Base-by-base conservation (phyloP, 805 yeast genomes). In the Cyberlindnera mississippiensis region DNA sequence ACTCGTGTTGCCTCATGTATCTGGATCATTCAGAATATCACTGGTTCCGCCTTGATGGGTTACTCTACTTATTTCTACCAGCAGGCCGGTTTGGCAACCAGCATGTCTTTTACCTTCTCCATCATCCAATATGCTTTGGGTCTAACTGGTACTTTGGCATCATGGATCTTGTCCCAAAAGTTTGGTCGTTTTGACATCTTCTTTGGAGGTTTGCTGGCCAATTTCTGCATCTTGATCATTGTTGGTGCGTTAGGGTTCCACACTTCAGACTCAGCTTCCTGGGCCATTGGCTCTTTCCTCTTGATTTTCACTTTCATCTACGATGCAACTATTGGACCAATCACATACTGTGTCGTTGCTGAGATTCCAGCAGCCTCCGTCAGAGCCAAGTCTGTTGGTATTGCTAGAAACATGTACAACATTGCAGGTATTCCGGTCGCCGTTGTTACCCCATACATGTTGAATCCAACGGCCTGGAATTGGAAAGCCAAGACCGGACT, bases 21-120 rank as follows among this genome's bases (percentile, higher is more conserved):
- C n/a, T 71, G 75, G 70, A 48, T 69, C 42, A 60, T 67, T 49
- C 78, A 73, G 53, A 62, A 68, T 33, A 56, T 69, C 46, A 67
- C 74, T 30, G 79, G 80, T 41, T 65, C 77, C 5, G 58, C 73
- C 2, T 67, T 71, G 53, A 52, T 57, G 46, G 64, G 68, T 59
- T 75, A 69, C 55, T 62, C 78, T 8, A 69, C 79, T 6, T 75
- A 72, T 49, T 73, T 72, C 56, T 74, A 68, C 49, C 50, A 59
- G 32, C 71, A 72, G 46, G 76, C 79, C 30, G 80, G 80, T 37
- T 62, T 71, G 51, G 55, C 66, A 10, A 55, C 62, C 3, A 47
- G 64, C 18, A 67, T 65, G 61, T 60, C 77, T 3, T 75, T 71
- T 60, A 52, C 53, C 4, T 68, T 69, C 35, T 67, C 59, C 14